A percentile compares a stretch with the other conserved stretches of the same genome.
phyloP scores from a whole-genome alignment of 2,329 filamentous ascomycete species.

The Colletotrichum sp. region DNA sequence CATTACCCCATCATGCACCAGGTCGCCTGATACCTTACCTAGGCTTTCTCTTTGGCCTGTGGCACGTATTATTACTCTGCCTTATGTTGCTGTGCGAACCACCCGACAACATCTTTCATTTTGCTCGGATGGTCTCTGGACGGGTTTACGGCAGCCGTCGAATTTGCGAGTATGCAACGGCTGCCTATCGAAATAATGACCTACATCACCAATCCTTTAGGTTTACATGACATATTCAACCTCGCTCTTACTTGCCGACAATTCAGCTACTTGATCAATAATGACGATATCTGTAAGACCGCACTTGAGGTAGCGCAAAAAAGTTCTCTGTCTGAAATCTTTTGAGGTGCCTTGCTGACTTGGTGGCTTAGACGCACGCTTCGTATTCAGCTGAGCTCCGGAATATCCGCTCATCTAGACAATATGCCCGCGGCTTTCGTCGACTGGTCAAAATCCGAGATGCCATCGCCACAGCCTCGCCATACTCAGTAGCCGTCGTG shows the following conservation, averaged over 20 bases:
- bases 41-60: too few relatives aligned
- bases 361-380: constrained; percentile 22
- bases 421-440: constrained; percentile 61
- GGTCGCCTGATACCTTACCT: background rate
- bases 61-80: too few relatives aligned
- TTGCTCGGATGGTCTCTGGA: background rate
- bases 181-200: constrained; percentile 71
- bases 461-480: constrained; percentile 65
- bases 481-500: constrained; percentile 65
- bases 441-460: constrained; percentile 64
- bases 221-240: constrained; percentile 62
- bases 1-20: background rate
- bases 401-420: constrained; percentile 21
- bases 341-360: constrained; percentile 21
- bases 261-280: constrained; percentile 55
- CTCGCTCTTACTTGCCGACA: constrained; percentile 58
- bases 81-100: background rate
- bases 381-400: constrained; percentile 26
- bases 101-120: background rate
- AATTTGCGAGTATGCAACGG: constrained; percentile 7
- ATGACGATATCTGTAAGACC: constrained; percentile 62
- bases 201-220: constrained; percentile 58
- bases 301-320: constrained; percentile 57
- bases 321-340: background rate
- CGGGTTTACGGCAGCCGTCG: background rate